A percentile compares a stretch with the other conserved stretches of the same genome.
phyloP scores from a whole-genome alignment of 495 filamentous ascomycete genomes.

The Penicillium maclennaniae region DNA sequence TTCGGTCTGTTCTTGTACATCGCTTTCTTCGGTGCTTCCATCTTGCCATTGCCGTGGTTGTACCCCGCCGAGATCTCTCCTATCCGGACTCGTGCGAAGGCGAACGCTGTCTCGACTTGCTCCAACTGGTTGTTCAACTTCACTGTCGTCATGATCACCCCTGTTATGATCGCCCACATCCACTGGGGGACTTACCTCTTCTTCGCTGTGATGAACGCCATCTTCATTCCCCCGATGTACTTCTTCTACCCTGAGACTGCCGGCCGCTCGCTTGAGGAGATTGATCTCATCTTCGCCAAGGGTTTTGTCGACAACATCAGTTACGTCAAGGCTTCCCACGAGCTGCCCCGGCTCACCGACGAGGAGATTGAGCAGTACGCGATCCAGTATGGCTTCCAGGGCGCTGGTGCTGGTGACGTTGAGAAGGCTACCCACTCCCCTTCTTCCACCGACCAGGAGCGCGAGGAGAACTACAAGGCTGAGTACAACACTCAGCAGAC shows the following conservation, averaged over 20 bases:
- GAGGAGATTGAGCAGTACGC: slow-evolving; percentile 63
- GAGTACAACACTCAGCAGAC: background rate
- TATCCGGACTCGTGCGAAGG: slow-evolving; percentile 68
- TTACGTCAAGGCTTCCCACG: slow-evolving; percentile 65
- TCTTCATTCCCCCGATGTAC: slow-evolving; percentile 70
- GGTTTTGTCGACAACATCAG: slow-evolving; percentile 69
- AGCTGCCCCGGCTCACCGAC: slow-evolving; percentile 63
- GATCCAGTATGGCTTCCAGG: slow-evolving; percentile 55
- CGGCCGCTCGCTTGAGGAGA: slow-evolving; percentile 68
- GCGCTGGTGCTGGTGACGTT: slow-evolving; percentile 14
- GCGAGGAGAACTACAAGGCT: slow-evolving; percentile 1
- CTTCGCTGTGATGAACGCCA: slow-evolving; percentile 67
- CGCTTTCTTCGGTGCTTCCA: slow-evolving; percentile 70
- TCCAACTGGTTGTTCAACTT: slow-evolving; percentile 84
- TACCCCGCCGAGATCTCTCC: slow-evolving; percentile 72
- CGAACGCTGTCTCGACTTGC: slow-evolving; percentile 72
- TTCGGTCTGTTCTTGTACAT: slow-evolving; percentile 81
- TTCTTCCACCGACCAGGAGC: slow-evolving; percentile 12
- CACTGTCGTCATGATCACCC: slow-evolving; percentile 75
- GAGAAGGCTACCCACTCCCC: slow-evolving; percentile 26
- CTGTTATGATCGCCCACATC: slow-evolving; percentile 64
- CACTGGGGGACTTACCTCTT: slow-evolving; percentile 76
- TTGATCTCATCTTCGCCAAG: slow-evolving; percentile 79
- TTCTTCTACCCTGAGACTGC: slow-evolving; percentile 77
- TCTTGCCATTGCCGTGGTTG: slow-evolving; percentile 56